phyloP scores from a whole-genome alignment of 495 filamentous ascomycete genomes.

The Aspergillus panamensis region DNA sequence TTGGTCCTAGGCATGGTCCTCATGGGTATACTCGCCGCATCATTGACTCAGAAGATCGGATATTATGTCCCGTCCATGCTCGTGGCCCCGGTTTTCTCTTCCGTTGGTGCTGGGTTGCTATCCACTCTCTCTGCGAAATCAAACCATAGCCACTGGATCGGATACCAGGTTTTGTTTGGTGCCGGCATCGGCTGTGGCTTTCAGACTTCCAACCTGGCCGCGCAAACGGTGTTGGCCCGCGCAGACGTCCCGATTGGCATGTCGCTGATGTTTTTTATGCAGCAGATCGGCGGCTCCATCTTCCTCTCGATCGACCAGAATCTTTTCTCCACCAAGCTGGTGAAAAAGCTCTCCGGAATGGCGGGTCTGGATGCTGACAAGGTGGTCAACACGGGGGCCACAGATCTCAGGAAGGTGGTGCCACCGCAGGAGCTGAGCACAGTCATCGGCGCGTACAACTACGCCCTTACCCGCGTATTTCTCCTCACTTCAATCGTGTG shows the following conservation, averaged over 20 bases:
- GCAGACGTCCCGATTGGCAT: slow-evolving; percentile 37
- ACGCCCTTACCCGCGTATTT: slow-evolving; percentile 29
- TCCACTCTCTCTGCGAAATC: slow-evolving; percentile 26
- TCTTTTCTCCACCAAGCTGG: slow-evolving; percentile 29
- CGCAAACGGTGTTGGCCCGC: slow-evolving; percentile 35
- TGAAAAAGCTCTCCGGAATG: slow-evolving; percentile 19
- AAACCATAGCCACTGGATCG: slow-evolving; percentile 27
- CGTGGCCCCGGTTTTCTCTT: slow-evolving; percentile 22
- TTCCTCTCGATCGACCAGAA: slow-evolving; percentile 37
- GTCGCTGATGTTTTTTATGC: slow-evolving; percentile 38
- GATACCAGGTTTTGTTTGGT: slow-evolving; percentile 37
- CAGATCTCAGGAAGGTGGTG: slow-evolving; percentile 25
- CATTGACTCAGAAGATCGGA: slow-evolving; percentile 25
- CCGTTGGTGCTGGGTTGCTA: slow-evolving; percentile 35
- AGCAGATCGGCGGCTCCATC: slow-evolving; percentile 39
- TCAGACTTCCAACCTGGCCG: slow-evolving; percentile 33
- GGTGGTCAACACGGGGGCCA: slow-evolving; percentile 30
- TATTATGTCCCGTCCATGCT: slow-evolving; percentile 42
- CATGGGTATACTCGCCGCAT: slow-evolving; percentile 16
- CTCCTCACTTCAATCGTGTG: slow-evolving; percentile 30
- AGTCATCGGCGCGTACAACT: slow-evolving; percentile 30
- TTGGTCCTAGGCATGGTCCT: slow-evolving; percentile 27
- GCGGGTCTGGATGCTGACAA: slow-evolving; percentile 16
- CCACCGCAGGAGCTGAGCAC: slow-evolving; percentile 18
- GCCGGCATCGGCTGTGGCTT: slow-evolving; percentile 37